Conservation (phyloP, 768 basidiomycete genomes). For the Mycena maculata region DNA sequence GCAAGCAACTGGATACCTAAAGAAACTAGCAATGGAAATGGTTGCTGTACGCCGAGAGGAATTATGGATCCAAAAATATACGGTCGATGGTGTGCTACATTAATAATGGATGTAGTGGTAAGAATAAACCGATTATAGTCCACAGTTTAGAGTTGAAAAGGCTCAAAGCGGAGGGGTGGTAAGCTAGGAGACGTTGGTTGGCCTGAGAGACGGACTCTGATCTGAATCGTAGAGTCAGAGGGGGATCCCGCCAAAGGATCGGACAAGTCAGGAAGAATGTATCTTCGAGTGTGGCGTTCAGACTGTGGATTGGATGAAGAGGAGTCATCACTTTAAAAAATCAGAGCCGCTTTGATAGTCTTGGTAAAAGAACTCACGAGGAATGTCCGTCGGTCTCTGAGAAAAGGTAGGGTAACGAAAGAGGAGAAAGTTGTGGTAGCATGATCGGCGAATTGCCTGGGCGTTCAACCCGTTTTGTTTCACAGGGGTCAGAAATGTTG, state of each 20-base stretch:
- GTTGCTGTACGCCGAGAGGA: too few species aligned
- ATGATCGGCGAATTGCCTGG: not conserved
- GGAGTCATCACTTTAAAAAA: not conserved
- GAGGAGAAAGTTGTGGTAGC: slow-evolving; percentile 11
- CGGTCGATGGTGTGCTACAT: too few species aligned
- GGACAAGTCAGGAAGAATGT: slow-evolving; percentile 16
- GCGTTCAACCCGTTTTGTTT: not conserved
- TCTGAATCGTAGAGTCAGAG: not conserved
- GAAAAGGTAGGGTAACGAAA: not conserved
- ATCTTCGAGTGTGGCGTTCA: slow-evolving; percentile 7
- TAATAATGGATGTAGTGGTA: not conserved
- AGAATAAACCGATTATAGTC: not conserved
- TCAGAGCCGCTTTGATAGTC: not conserved
- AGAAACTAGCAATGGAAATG: too few species aligned
- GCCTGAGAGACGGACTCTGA: slow-evolving; percentile 7
- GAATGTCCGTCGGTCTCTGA: slow-evolving; percentile 2
- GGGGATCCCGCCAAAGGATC: slow-evolving; percentile 6
- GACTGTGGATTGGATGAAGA: not conserved
- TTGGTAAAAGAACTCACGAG: slow-evolving; percentile 1
- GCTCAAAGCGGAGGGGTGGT: not conserved
- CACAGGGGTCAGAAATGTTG: not conserved
- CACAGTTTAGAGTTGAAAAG: not conserved
- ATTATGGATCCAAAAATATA: too few species aligned
- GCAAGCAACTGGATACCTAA: too few species aligned
- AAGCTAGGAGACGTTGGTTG: not conserved